Evolutionary conservation across 2,329 filamentous ascomycete species (phyloP), one percentile per base, ranked within the genome.

Genomic region (Arthroderma uncinatum): DNA sequence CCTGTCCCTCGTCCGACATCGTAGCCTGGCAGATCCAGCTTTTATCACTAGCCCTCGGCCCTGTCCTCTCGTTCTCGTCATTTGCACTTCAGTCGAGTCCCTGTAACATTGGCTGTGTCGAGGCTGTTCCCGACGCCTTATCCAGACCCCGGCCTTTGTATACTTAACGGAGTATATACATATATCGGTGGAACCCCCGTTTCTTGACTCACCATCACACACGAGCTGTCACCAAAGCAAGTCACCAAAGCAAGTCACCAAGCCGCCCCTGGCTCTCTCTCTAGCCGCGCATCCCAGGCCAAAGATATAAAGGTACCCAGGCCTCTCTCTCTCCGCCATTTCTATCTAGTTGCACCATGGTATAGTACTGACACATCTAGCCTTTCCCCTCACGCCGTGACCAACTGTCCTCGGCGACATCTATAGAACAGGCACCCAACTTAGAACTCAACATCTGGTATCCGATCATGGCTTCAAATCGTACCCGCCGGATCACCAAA

Each of bases 401-500:
- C n/a, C n/a, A n/a, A n/a, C n/a, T n/a, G n/a, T n/a, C n/a, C n/a
- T n/a, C n/a, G n/a, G n/a, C n/a, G n/a, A n/a, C n/a, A n/a, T n/a
- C n/a, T n/a, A n/a, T n/a, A n/a, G n/a, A n/a, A n/a, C n/a, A n/a
- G n/a, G n/a, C n/a, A n/a, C n/a, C n/a, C n/a, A n/a, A n/a, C n/a
- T n/a, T n/a, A n/a, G 28, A 30, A 7, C 28, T 30, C 28, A 30
- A 30, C 28, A 25, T 47, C 21, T 47, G 19, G 4, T 23, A 47
- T 47, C 19, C 30, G 10, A 53, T 23, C 55, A 82, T 82, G 76
- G 71, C 78, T 59, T 76, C 79, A 56, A 82, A 83, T 65, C 77
- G 80, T 56, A 74, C 75, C 56, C 77, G 82, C 62, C 80, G 82
- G 59, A 73, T 78, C 58, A 71, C 71, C 40, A 78, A 78, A 64